These are phyloP conservation scores for Blattamonas nauphoetae DNA, from an alignment of 78 protist species.

Conservation along the genomic window DNA sequence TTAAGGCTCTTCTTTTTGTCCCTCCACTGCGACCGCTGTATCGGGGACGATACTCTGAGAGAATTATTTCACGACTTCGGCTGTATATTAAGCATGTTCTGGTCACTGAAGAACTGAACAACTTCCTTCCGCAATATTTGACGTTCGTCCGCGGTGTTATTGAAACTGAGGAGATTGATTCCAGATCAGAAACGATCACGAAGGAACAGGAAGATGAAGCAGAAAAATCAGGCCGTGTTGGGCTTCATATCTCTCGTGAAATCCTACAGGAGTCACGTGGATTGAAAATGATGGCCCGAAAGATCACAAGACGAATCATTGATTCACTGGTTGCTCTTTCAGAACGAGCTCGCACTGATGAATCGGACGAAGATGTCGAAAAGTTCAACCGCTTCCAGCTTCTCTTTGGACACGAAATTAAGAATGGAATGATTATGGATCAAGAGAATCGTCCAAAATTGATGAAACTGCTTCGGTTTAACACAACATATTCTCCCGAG, in stretches of 20 bases:
- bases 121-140: constrained; percentile 87
- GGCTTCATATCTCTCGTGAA: constrained; percentile 96
- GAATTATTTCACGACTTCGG: background rate
- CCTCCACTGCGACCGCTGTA: background rate
- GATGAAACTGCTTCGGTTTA: constrained; percentile 82
- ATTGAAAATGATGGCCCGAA: constrained; percentile 67
- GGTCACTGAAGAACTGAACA: constrained; percentile 77
- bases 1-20: background rate
- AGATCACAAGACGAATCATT: constrained; percentile 76
- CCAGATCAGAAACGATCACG: background rate
- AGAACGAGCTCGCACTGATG: constrained; percentile 32
- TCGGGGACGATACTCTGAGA: background rate
- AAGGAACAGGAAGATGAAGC: constrained; percentile 39
- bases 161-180: constrained; percentile 78
- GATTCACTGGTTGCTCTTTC: constrained; percentile 62
- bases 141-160: constrained; percentile 88
- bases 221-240: constrained; percentile 70
- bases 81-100: constrained; percentile 77
- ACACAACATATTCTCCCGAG: constrained; percentile 4
- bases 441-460: constrained; percentile 54
- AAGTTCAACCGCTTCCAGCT: constrained; percentile 66
- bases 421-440: constrained; percentile 94
- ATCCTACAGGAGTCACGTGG: constrained; percentile 52
- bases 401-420: constrained; percentile 71
- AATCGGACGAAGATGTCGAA: constrained; percentile 14